A percentile compares a stretch with the other conserved stretches of the same genome.
Evolutionary conservation across 352 stramenopile genomes (phyloP).

Genomic region (Phytophthora sojae): DNA sequence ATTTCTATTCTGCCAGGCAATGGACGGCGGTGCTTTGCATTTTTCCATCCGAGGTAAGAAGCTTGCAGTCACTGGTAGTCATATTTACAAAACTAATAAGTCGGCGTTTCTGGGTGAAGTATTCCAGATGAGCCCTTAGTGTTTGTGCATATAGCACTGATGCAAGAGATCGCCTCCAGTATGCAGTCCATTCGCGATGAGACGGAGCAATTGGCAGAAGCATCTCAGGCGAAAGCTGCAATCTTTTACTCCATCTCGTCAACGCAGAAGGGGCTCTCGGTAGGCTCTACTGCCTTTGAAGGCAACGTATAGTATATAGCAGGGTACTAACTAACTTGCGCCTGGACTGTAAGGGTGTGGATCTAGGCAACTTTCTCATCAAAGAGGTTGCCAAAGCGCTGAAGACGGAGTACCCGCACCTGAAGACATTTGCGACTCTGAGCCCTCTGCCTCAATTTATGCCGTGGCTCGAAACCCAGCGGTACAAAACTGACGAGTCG

Average conservation of each 20-base stretch:
- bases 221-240: conserved; percentile 71
- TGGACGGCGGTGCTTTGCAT: conserved; percentile 92
- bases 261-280: conserved; percentile 90
- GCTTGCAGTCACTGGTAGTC: neutral
- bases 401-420: conserved; percentile 67
- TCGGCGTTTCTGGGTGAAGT: conserved; percentile 14
- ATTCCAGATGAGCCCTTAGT: conserved; percentile 94
- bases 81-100: conserved; percentile 3
- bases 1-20: conserved; percentile 35
- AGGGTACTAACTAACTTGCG: neutral
- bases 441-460: conserved; percentile 95
- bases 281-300: conserved; percentile 20
- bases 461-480: conserved; percentile 91
- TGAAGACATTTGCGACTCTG: conserved; percentile 94
- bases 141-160: conserved; percentile 95
- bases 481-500: conserved; percentile 37
- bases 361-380: conserved; percentile 96
- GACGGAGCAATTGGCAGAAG: conserved; percentile 72
- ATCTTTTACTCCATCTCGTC: conserved; percentile 98
- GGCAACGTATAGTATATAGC: neutral
- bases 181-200: conserved; percentile 93
- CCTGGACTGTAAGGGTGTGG: conserved; percentile 74
- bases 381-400: conserved; percentile 93
- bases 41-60: conserved; percentile 93
- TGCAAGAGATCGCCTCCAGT: conserved; percentile 87